Percentiles rank a stretch among this genome's conserved stretches.
Evolutionary conservation across 306 rosid species (phyloP).

Genomic region (Cicer bijugum): DNA sequence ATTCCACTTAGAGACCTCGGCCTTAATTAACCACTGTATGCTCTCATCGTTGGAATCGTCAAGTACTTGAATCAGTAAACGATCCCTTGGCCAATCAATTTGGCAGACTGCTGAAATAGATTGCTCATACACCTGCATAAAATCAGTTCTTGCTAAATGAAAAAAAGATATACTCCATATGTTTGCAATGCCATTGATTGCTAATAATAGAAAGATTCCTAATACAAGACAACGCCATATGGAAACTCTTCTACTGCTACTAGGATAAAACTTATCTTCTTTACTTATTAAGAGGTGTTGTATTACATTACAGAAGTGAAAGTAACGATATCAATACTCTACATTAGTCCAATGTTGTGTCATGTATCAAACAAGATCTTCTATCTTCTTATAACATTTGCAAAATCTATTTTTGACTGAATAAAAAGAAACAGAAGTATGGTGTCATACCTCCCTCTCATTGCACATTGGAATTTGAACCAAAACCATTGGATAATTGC

Average conservation of each 20-base stretch:
- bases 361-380: slow-evolving; percentile 18
- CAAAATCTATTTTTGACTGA: slow-evolving; percentile 17
- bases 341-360: not conserved
- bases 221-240: slow-evolving; percentile 7
- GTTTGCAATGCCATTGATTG: slow-evolving; percentile 24
- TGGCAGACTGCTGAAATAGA: slow-evolving; percentile 92
- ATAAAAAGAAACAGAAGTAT: not conserved
- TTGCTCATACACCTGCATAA: slow-evolving; percentile 87
- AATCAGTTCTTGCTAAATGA: slow-evolving; percentile 32
- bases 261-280: not conserved
- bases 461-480: slow-evolving; percentile 97
- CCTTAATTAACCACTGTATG: slow-evolving; percentile 77
- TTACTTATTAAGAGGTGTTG: not conserved
- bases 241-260: slow-evolving; percentile 24
- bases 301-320: not conserved
- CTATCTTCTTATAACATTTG: slow-evolving; percentile 30
- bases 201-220: not conserved
- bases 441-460: slow-evolving; percentile 77
- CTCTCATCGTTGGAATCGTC: slow-evolving; percentile 90
- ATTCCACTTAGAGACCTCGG: slow-evolving; percentile 80
- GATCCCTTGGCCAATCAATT: slow-evolving; percentile 91
- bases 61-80: slow-evolving; percentile 86
- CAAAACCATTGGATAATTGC: slow-evolving; percentile 82
- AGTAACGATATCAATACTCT: not conserved
- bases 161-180: slow-evolving; percentile 12